A percentile compares a stretch with the other conserved stretches of the same genome.
phyloP scores from a whole-genome alignment of 768 basidiomycete genomes.

The Pulveroboletus sp. region DNA sequence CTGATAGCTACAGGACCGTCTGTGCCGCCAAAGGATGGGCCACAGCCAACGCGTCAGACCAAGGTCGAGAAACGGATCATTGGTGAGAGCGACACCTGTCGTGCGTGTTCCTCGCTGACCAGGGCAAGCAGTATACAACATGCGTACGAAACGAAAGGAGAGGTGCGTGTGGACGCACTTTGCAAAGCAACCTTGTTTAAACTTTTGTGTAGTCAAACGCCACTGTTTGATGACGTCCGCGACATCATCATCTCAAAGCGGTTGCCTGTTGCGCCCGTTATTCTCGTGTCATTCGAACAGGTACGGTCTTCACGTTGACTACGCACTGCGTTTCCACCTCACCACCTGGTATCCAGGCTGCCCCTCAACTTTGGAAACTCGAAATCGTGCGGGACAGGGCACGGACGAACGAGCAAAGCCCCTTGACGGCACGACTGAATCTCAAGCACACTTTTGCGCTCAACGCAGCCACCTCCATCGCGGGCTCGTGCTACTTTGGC shows the following conservation, averaged over 20 bases:
- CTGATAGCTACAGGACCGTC: slow-evolving; percentile 47
- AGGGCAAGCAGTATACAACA: slow-evolving; percentile 41
- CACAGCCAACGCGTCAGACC: slow-evolving; percentile 44
- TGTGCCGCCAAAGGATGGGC: slow-evolving; percentile 36
- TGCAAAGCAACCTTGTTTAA: neutral
- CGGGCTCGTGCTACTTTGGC: slow-evolving; percentile 78
- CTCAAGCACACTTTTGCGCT: slow-evolving; percentile 66
- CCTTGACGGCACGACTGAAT: slow-evolving; percentile 21
- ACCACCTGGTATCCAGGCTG: slow-evolving; percentile 38
- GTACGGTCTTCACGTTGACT: neutral
- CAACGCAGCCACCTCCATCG: slow-evolving; percentile 61
- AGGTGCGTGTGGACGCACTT: slow-evolving; percentile 32
- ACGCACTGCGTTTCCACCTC: neutral
- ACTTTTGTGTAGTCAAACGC: slow-evolving; percentile 39
- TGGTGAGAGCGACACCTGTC: slow-evolving; percentile 29
- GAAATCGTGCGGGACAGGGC: slow-evolving; percentile 52
- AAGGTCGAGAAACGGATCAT: slow-evolving; percentile 51
- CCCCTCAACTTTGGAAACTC: slow-evolving; percentile 74
- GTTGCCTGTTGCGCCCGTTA: slow-evolving; percentile 37
- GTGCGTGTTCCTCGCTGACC: slow-evolving; percentile 2
- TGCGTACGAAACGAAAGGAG: slow-evolving; percentile 42
- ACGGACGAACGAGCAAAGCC: slow-evolving; percentile 29
- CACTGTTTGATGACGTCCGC: slow-evolving; percentile 50
- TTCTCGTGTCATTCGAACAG: slow-evolving; percentile 38
- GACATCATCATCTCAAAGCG: slow-evolving; percentile 45